phyloP scores from a whole-genome alignment of 2,329 filamentous ascomycete genomes.

The Ophiognomonia clavigignenti-juglandacearum region DNA sequence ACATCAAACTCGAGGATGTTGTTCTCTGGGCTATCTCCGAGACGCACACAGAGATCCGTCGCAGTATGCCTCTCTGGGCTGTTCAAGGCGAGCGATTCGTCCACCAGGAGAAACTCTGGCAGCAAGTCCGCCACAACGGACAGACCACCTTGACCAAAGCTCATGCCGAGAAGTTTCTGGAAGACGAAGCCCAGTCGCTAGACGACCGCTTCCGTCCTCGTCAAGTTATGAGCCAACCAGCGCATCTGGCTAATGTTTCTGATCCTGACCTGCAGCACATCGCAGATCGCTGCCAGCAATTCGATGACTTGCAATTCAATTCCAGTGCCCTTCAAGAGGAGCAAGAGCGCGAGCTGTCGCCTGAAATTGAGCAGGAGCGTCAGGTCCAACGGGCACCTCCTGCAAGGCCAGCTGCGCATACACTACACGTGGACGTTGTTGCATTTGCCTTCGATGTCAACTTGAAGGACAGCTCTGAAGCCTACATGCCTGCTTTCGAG shows the following conservation, averaged over 20 bases:
- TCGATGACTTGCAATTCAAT: conserved; percentile 26
- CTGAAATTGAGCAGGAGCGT: conserved; percentile 58
- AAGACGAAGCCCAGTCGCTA: conserved; percentile 49
- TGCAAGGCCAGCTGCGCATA: conserved; percentile 34
- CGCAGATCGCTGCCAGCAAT: conserved; percentile 29
- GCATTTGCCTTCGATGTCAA: conserved; percentile 34
- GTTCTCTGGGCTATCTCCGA: conserved; percentile 56
- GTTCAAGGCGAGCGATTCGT: conserved; percentile 49
- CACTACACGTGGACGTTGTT: conserved; percentile 36
- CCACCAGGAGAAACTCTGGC: not conserved
- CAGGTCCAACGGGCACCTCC: conserved; percentile 44
- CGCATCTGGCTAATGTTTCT: not conserved
- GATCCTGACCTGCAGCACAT: not conserved
- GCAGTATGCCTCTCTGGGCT: conserved; percentile 54
- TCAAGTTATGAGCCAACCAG: not conserved
- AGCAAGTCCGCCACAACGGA: not conserved
- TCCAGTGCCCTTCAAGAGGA: conserved; percentile 52
- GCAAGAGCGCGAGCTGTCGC: conserved; percentile 63
- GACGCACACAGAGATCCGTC: conserved; percentile 44
- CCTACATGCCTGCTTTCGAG: conserved; percentile 41
- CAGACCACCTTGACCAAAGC: conserved; percentile 17
- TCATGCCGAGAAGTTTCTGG: conserved; percentile 42
- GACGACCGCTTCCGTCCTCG: conserved; percentile 44
- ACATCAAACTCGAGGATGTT: conserved; percentile 27
- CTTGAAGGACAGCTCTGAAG: conserved; percentile 22